phyloP scores from a whole-genome alignment of 768 basidiomycete species.

The Pleurotus platypus region DNA sequence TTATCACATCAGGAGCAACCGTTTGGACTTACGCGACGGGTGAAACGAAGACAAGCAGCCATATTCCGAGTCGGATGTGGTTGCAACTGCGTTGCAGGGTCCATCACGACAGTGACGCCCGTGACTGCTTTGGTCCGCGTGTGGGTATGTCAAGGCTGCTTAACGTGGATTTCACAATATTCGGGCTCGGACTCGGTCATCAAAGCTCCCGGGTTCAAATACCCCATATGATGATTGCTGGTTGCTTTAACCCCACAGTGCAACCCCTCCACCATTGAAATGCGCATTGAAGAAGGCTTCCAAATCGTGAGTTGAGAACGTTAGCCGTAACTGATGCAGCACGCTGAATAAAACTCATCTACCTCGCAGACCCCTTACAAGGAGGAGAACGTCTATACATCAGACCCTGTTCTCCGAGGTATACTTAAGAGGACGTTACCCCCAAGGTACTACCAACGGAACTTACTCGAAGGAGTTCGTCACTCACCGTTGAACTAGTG shows the following conservation, averaged over 20 bases:
- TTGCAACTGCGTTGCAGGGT: too few species aligned
- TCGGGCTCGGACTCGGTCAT: background rate
- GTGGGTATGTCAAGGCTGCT: too few species aligned
- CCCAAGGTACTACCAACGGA: slow-evolving; percentile 22
- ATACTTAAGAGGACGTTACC: slow-evolving; percentile 60
- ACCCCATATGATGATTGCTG: slow-evolving; percentile 5
- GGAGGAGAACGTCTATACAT: slow-evolving; percentile 57
- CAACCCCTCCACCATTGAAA: slow-evolving; percentile 19
- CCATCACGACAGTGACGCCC: background rate
- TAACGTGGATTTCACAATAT: background rate
- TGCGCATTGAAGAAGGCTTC: slow-evolving; percentile 69
- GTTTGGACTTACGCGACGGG: slow-evolving; percentile 44
- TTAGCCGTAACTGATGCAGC: background rate
- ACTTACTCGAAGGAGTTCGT: too few species aligned
- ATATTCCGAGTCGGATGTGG: slow-evolving; percentile 24
- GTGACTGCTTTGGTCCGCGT: too few species aligned
- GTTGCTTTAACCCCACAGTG: background rate
- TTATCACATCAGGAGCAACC: background rate
- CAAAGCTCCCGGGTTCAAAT: background rate
- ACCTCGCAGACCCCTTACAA: slow-evolving; percentile 41
- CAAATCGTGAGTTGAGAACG: slow-evolving; percentile 39
- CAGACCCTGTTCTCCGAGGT: slow-evolving; percentile 59
- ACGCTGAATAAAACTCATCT: background rate
- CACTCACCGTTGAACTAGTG: slow-evolving; percentile 23
- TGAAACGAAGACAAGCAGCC: slow-evolving; percentile 72